Percentiles rank a stretch among this genome's conserved stretches.
phyloP scores from a whole-genome alignment of 192 early-diverging fungal species.

The Glomus cerebriforme region DNA sequence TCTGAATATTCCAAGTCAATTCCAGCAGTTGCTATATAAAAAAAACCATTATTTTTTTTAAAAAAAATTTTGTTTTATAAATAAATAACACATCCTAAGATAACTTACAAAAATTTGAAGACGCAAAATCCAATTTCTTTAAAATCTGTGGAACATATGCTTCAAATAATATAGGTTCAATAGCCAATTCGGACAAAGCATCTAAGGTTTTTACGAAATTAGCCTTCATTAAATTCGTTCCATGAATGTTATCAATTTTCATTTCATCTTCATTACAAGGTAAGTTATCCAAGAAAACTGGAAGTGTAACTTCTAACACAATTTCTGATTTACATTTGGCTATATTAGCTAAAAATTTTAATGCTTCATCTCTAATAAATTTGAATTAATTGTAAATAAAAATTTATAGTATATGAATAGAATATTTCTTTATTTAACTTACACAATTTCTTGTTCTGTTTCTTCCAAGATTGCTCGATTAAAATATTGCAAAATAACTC shows the following conservation, averaged over 20 bases:
- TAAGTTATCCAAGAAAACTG: slow-evolving; percentile 55
- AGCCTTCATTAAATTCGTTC: slow-evolving; percentile 10
- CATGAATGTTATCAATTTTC: slow-evolving; percentile 36
- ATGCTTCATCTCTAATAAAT: slow-evolving; percentile 46
- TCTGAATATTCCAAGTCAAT: slow-evolving; percentile 46
- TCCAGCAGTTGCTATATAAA: slow-evolving; percentile 23
- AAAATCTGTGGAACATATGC: slow-evolving; percentile 46
- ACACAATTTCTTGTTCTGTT: slow-evolving; percentile 51
- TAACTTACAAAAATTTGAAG: slow-evolving; percentile 25
- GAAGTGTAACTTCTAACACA: slow-evolving; percentile 55
- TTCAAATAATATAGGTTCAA: slow-evolving; percentile 51
- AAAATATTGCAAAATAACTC: slow-evolving; percentile 52
- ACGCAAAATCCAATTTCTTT: slow-evolving; percentile 50
- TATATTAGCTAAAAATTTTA: slow-evolving; percentile 48
- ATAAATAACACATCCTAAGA: not conserved
- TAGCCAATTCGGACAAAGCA: slow-evolving; percentile 47
- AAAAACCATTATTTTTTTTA: not conserved
- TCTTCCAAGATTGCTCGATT: slow-evolving; percentile 53
- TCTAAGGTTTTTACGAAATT: slow-evolving; percentile 46
- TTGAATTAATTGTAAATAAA: not conserved
- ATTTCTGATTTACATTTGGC: slow-evolving; percentile 44
- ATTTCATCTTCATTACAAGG: slow-evolving; percentile 45
- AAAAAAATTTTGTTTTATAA: not conserved
- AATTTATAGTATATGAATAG: not conserved
- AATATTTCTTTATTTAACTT: slow-evolving; percentile 7